Evolutionary conservation across 129 eudicot species (phyloP).

Genomic region (Artemisia tridentata): DNA sequence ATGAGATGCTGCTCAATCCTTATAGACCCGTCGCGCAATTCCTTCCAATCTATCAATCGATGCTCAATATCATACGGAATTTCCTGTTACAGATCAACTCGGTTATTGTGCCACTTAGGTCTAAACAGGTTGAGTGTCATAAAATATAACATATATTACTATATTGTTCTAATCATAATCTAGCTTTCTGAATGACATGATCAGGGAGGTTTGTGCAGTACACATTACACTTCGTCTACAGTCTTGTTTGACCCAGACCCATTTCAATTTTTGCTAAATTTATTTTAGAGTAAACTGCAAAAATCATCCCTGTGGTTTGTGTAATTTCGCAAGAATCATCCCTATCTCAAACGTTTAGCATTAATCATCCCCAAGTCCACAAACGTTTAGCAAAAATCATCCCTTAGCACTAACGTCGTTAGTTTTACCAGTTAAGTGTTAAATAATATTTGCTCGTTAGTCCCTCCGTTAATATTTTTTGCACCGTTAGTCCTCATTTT

Average conservation of each 20-base stretch:
- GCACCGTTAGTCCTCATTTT: no score
- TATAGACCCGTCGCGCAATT: conserved; percentile 77
- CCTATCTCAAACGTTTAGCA: no score
- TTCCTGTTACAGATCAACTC: conserved; percentile 51
- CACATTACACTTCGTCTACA: background rate
- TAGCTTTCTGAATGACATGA: background rate
- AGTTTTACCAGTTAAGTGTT: no score
- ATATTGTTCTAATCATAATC: background rate
- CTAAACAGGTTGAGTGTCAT: background rate
- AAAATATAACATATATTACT: background rate
- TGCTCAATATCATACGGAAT: conserved; percentile 88
- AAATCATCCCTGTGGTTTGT: no score
- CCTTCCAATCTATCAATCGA: conserved; percentile 82
- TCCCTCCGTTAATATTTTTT: no score
- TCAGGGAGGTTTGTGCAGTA: conserved; percentile 4
- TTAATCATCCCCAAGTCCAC: no score
- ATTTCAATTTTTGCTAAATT: conserved; percentile 2
- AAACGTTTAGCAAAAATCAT: no score
- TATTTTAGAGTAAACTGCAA: no score
- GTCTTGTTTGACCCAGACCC: background rate
- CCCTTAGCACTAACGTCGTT: no score
- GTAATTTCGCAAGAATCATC: no score
- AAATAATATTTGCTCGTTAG: no score
- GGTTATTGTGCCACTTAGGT: background rate
- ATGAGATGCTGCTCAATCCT: conserved; percentile 93